Conservation (phyloP, 805 yeast species). For the Wickerhamiella alocasiicola region DNA sequence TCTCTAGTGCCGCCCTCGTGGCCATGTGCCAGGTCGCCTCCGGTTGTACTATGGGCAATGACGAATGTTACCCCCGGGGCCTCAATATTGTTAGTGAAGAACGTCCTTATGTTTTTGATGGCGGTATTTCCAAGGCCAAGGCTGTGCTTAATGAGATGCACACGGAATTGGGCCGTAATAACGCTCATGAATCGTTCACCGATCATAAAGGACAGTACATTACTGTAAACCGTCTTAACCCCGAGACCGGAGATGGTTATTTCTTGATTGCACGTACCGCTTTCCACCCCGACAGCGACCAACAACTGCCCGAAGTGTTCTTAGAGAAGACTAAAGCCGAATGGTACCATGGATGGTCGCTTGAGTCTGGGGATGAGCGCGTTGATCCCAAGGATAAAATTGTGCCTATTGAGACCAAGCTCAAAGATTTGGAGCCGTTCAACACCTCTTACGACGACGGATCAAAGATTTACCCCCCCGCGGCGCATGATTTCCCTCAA, state of each 20-base stretch:
- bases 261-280: constrained; percentile 79
- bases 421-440: constrained; percentile 43
- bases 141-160: constrained; percentile 27
- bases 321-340: constrained; percentile 29
- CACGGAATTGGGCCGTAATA: constrained; percentile 30
- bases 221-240: constrained; percentile 76
- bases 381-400: constrained; percentile 33
- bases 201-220: constrained; percentile 90
- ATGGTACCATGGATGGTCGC: constrained; percentile 44
- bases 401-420: constrained; percentile 53
- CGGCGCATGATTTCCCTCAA: constrained; percentile 49
- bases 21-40: constrained; percentile 87
- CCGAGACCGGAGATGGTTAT: constrained; percentile 78
- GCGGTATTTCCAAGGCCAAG: constrained; percentile 73
- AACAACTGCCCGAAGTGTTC: constrained; percentile 23
- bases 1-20: constrained; percentile 90
- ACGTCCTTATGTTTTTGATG: constrained; percentile 41
- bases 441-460: constrained; percentile 33
- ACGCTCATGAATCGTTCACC: constrained; percentile 81
- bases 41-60: constrained; percentile 90
- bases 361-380: constrained; percentile 35
- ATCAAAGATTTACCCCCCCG: constrained; percentile 32
- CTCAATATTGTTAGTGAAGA: constrained; percentile 70
- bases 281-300: constrained; percentile 36
- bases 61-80: constrained; percentile 75